phyloP scores from a whole-genome alignment of 441 rosid genomes.

The Biscutella laevigata region DNA sequence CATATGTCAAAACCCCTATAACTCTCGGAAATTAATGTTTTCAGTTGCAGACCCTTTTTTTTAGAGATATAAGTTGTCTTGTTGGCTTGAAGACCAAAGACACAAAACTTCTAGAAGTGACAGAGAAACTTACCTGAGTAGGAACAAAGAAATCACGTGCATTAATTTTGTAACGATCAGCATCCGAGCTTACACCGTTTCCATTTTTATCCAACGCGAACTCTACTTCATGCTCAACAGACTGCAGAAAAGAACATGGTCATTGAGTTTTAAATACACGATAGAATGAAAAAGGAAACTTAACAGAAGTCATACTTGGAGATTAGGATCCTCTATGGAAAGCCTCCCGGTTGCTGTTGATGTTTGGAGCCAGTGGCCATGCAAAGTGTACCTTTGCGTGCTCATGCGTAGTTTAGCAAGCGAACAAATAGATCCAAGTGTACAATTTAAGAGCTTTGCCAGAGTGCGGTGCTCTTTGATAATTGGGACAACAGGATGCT shows the following conservation, averaged over 20 bases:
- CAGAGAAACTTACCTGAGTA: constrained; percentile 60
- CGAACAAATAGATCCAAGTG: constrained; percentile 86
- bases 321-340: constrained; percentile 92
- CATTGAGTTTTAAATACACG: constrained; percentile 1
- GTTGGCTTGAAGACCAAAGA: constrained; percentile 13
- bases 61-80: constrained; percentile 4
- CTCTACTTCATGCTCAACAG: constrained; percentile 89
- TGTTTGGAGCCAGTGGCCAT: constrained; percentile 96
- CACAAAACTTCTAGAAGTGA: not conserved
- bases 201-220: constrained; percentile 38
- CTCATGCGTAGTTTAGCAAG: constrained; percentile 60
- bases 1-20: not conserved
- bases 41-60: constrained; percentile 9
- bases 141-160: constrained; percentile 88
- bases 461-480: constrained; percentile 88
- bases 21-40: not conserved
- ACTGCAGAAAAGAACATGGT: constrained; percentile 44
- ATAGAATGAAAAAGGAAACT: constrained; percentile 11
- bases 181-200: constrained; percentile 35
- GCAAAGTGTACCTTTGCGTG: constrained; percentile 67
- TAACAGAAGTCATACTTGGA: constrained; percentile 54
- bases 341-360: constrained; percentile 96
- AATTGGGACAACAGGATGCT: constrained; percentile 82
- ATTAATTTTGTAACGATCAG: constrained; percentile 44
- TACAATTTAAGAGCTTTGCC: constrained; percentile 84